Evolutionary conservation across 192 early-diverging fungal species (phyloP).

Genomic region (Backusella tarrabulga): DNA sequence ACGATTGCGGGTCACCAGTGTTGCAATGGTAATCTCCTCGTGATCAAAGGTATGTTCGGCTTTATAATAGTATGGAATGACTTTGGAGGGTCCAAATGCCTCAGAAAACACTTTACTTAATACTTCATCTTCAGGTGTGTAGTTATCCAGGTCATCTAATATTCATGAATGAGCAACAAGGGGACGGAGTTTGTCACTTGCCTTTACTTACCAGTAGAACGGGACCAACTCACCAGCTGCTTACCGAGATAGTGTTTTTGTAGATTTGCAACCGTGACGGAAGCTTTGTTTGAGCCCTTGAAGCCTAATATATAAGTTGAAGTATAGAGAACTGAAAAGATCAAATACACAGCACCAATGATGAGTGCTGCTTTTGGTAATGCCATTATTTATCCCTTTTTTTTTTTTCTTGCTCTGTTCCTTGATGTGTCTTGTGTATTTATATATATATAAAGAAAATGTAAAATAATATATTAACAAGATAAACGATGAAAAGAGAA

Average conservation of each 20-base stretch:
- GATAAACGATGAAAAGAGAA: neutral
- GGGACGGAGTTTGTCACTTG: too few relatives aligned
- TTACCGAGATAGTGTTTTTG: neutral
- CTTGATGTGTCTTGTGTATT: neutral
- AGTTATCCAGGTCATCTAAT: conserved; percentile 7
- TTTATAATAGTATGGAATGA: conserved; percentile 51
- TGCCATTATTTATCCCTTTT: neutral
- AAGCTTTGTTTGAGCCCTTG: neutral
- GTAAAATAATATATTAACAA: neutral
- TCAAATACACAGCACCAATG: conserved; percentile 29
- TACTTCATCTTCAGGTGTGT: conserved; percentile 44
- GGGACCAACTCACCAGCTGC: neutral
- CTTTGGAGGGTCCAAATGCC: conserved; percentile 51
- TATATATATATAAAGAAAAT: neutral
- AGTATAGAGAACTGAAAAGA: conserved; percentile 29
- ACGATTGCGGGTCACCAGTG: conserved; percentile 49
- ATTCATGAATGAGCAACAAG: neutral
- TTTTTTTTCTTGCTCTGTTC: neutral
- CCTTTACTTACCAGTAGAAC: neutral
- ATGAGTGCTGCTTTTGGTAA: conserved; percentile 16
- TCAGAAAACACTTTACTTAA: conserved; percentile 54
- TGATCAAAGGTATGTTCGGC: conserved; percentile 38
- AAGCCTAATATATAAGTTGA: conserved; percentile 17
- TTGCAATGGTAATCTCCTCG: conserved; percentile 55
- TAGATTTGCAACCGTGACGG: neutral